Conservation (phyloP, 2,329 filamentous ascomycete genomes). For the Fusarium camptoceras region DNA sequence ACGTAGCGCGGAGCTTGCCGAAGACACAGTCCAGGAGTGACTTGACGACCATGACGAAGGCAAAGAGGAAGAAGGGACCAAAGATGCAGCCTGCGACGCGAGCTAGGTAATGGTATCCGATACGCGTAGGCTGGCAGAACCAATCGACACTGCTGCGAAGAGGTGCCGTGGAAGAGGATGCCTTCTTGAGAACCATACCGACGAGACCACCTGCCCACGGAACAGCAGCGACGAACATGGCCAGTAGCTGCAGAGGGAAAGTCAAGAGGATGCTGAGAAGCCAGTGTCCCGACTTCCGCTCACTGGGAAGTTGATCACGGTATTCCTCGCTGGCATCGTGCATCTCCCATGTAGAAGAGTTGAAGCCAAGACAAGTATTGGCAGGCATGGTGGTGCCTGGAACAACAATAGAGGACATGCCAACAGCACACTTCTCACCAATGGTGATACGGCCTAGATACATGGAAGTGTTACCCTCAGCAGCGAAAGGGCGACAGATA, state of each 20-base stretch:
- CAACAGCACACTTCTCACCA: neutral
- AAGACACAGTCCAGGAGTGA: neutral
- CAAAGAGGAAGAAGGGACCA: constrained; percentile 14
- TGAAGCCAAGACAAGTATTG: constrained; percentile 12
- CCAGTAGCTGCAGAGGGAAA: neutral
- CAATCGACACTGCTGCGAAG: constrained; percentile 11
- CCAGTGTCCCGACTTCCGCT: constrained; percentile 1
- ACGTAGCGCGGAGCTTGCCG: neutral
- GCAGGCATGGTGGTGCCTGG: neutral
- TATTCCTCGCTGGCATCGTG: constrained; percentile 10
- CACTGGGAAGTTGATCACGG: constrained; percentile 6
- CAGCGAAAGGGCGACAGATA: constrained; percentile 1
- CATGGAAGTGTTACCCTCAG: constrained; percentile 16
- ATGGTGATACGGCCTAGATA: constrained; percentile 14
- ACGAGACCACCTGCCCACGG: constrained; percentile 16
- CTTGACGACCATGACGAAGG: constrained; percentile 3
- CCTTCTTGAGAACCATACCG: constrained; percentile 1
- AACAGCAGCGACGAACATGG: neutral
- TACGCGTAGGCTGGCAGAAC: constrained; percentile 6
- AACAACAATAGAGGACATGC: neutral
- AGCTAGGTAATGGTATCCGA: constrained; percentile 6
- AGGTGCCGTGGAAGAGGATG: neutral
- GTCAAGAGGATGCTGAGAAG: neutral
- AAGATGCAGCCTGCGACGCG: neutral
- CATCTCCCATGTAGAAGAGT: constrained; percentile 20